Percentiles rank a stretch among this genome's conserved stretches.
Conservation (phyloP, 2,329 filamentous ascomycete genomes). For the Epichloe aotearoae region DNA sequence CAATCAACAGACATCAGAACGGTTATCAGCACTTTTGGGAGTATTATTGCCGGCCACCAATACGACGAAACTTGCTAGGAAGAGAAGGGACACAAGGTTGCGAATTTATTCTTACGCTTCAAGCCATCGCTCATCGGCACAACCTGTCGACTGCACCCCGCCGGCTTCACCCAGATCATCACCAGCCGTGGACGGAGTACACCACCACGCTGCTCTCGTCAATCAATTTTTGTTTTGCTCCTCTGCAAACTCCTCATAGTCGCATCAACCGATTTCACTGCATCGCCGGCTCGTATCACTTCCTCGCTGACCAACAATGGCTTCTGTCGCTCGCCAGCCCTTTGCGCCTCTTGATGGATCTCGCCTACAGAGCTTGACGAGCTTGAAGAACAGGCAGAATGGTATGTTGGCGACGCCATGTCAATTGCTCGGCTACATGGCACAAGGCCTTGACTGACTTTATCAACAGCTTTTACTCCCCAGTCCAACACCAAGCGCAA, state of each 20-base stretch:
- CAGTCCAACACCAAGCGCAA: slow-evolving; percentile 41
- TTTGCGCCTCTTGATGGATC: slow-evolving; percentile 60
- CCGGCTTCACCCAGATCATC: background rate
- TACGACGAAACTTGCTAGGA: background rate
- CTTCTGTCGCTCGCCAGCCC: slow-evolving; percentile 50
- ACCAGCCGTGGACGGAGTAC: background rate
- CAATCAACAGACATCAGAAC: background rate
- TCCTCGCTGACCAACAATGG: slow-evolving; percentile 28
- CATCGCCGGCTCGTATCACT: background rate
- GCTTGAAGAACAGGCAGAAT: slow-evolving; percentile 67
- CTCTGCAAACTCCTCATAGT: no score
- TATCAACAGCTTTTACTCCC: slow-evolving; percentile 25
- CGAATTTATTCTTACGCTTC: background rate
- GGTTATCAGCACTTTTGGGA: slow-evolving; percentile 1
- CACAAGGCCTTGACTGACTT: background rate
- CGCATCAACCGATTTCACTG: background rate
- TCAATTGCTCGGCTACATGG: background rate
- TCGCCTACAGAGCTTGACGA: slow-evolving; percentile 58
- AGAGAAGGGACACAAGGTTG: background rate
- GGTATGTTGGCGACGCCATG: slow-evolving; percentile 31
- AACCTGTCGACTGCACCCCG: background rate
- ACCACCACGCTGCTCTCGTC: no score
- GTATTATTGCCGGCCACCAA: background rate
- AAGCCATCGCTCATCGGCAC: background rate
- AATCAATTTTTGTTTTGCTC: no score